These are phyloP conservation scores for Clonostachys solani DNA, from an alignment of 2,329 filamentous ascomycete species.

Conservation along the genomic window DNA sequence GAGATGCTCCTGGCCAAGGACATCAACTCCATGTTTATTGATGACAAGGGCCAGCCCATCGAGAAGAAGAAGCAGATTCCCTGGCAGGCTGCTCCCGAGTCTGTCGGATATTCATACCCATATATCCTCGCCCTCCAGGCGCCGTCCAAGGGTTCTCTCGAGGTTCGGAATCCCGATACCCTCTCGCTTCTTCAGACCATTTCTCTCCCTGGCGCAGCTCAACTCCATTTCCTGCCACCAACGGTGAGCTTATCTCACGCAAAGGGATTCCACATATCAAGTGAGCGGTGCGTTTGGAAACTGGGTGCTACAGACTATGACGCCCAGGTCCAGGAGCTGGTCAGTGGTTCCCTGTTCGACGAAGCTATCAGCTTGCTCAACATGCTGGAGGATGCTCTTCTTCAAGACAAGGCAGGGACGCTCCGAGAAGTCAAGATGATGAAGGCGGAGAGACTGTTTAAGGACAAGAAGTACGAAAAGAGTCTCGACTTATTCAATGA, in stretches of 20 bases:
- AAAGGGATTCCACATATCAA: conserved; percentile 91
- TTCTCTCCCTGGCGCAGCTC: conserved; percentile 72
- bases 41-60: conserved; percentile 74
- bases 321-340: conserved; percentile 78
- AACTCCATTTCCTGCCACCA: conserved; percentile 87
- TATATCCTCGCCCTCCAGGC: conserved; percentile 87
- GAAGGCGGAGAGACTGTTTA: conserved; percentile 84
- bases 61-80: conserved; percentile 85
- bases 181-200: conserved; percentile 86
- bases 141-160: conserved; percentile 76
- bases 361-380: conserved; percentile 86
- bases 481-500: conserved; percentile 84
- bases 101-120: conserved; percentile 93
- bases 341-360: conserved; percentile 71
- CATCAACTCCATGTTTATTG: conserved; percentile 90
- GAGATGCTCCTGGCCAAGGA: conserved; percentile 95
- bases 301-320: conserved; percentile 94
- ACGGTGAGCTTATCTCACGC: conserved; percentile 93
- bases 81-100: conserved; percentile 84
- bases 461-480: conserved; percentile 75
- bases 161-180: conserved; percentile 90
- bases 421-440: conserved; percentile 84
- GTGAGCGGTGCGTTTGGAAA: conserved; percentile 89
- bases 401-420: conserved; percentile 76
- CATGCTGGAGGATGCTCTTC: conserved; percentile 88